Percentiles rank a stretch among this genome's conserved stretches.
Conservation (phyloP, 2,329 filamentous ascomycete species). For the Beauveria caledonica region DNA sequence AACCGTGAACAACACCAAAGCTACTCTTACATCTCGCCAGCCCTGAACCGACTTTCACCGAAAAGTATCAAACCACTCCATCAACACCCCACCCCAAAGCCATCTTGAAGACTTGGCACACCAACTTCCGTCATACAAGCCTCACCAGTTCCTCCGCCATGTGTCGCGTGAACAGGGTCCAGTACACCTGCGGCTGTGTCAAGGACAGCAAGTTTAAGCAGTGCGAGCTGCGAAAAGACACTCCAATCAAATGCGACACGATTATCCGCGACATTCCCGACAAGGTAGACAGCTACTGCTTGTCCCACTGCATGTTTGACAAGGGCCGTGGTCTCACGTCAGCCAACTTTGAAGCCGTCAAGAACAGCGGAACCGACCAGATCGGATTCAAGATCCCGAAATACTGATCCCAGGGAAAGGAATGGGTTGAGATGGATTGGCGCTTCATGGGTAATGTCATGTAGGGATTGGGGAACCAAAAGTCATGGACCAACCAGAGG, state of each 20-base stretch:
- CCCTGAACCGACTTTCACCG: too few species aligned
- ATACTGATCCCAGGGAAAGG: background rate
- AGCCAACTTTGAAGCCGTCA: background rate
- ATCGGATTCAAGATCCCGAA: background rate
- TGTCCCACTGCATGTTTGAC: slow-evolving; percentile 1
- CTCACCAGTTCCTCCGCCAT: background rate
- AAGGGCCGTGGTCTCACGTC: background rate
- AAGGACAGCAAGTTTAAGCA: background rate
- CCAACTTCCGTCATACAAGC: too few species aligned
- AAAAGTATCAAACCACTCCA: too few species aligned
- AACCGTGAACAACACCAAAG: too few species aligned
- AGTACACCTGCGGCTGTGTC: slow-evolving; percentile 1
- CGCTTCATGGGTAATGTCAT: background rate
- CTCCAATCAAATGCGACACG: slow-evolving; percentile 4
- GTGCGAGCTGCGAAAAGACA: background rate
- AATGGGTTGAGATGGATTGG: background rate
- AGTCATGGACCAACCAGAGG: background rate
- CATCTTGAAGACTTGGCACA: too few species aligned
- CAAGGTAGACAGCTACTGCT: background rate
- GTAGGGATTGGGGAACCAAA: too few species aligned
- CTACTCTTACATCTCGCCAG: too few species aligned
- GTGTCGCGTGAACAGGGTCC: background rate
- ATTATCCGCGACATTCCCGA: background rate
- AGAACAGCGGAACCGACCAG: background rate
- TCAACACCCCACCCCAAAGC: too few species aligned